Conservation (phyloP, 2,329 filamentous ascomycete genomes). For the Hypocreales sp. region DNA sequence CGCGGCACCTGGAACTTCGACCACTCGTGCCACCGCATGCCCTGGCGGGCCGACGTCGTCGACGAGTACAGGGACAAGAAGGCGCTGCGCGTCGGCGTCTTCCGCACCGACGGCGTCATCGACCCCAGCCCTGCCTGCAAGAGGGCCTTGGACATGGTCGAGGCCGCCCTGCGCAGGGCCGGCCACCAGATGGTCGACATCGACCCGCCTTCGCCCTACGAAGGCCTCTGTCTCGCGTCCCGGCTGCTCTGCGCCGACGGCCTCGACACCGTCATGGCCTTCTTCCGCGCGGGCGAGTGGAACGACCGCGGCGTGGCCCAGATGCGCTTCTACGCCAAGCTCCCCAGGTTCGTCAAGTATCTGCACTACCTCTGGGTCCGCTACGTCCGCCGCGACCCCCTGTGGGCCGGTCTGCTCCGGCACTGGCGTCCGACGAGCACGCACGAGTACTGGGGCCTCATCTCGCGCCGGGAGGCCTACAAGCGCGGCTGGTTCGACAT, state of each 20-base stretch:
- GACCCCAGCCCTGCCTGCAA: constrained; percentile 74
- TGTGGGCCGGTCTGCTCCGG: constrained; percentile 66
- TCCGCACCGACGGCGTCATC: constrained; percentile 70
- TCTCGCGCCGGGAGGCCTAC: constrained; percentile 61
- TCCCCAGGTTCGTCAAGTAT: constrained; percentile 63
- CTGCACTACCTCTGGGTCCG: constrained; percentile 84
- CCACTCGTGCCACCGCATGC: constrained; percentile 69
- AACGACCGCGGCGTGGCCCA: constrained; percentile 65
- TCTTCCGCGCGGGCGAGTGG: constrained; percentile 62
- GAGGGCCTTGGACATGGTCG: constrained; percentile 58
- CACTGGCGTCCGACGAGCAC: constrained; percentile 61
- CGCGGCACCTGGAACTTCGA: constrained; percentile 88
- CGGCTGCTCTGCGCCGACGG: constrained; percentile 77
- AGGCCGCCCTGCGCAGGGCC: constrained; percentile 48
- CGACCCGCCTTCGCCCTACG: constrained; percentile 54
- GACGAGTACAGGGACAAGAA: constrained; percentile 44
- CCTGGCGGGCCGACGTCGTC: constrained; percentile 53
- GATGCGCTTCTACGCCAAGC: constrained; percentile 56
- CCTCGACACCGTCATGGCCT: constrained; percentile 61
- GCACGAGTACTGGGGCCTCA: constrained; percentile 70
- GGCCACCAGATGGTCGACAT: constrained; percentile 60
- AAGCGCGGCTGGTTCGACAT: constrained; percentile 68
- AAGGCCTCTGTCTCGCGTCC: constrained; percentile 60
- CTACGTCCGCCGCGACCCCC: constrained; percentile 57
- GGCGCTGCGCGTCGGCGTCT: constrained; percentile 55